Evolutionary conservation across 2,329 filamentous ascomycete species (phyloP).

Genomic region (Aspergillus sojae): DNA sequence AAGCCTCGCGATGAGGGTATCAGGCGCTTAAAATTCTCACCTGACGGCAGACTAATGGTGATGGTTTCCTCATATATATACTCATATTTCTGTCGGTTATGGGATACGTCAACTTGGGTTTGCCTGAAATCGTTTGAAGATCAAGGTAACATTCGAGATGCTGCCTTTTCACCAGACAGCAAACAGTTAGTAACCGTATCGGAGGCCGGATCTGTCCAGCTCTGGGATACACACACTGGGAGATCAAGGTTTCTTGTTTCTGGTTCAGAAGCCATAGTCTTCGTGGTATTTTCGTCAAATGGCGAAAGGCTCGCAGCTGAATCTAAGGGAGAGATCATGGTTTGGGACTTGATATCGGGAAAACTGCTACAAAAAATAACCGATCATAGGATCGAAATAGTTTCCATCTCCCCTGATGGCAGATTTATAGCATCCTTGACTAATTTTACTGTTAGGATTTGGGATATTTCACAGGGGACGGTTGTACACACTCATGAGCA

Average conservation of each 20-base stretch:
- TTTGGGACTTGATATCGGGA: neutral
- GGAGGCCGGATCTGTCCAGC: neutral
- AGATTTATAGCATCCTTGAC: neutral
- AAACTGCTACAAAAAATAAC: neutral
- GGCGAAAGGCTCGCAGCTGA: neutral
- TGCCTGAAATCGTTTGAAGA: neutral
- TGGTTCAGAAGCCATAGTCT: neutral
- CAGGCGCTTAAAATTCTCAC: neutral
- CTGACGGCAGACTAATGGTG: neutral
- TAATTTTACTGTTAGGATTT: neutral
- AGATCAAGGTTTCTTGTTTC: neutral
- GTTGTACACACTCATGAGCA: neutral
- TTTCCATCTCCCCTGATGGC: neutral
- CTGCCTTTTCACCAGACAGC: neutral
- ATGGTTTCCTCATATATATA: neutral
- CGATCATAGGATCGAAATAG: accelerated
- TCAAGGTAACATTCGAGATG: neutral
- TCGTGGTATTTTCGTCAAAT: neutral
- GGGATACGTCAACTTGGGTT: neutral
- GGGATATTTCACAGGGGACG: neutral
- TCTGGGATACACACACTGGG: neutral
- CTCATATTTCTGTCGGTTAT: neutral
- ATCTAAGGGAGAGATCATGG: neutral
- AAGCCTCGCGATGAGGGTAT: accelerated
- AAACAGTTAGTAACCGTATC: neutral